phyloP scores from a whole-genome alignment of 148 eudicot genomes.

The Persicaria tinctoria region DNA sequence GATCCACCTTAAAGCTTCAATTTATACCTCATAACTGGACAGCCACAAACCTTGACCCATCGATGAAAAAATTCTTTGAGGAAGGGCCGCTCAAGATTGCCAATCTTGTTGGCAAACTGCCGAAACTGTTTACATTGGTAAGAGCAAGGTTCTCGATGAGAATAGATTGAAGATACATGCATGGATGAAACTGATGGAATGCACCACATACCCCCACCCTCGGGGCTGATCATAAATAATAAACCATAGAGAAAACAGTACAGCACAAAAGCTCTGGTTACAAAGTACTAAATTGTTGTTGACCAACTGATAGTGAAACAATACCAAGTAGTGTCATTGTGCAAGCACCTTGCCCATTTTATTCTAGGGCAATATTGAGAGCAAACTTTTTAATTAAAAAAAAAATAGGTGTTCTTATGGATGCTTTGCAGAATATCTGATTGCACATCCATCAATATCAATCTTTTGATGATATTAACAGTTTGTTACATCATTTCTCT shows the following conservation, averaged over 20 bases:
- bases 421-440: background rate
- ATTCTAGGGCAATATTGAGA: too few relatives aligned
- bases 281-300: too few relatives aligned
- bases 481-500: background rate
- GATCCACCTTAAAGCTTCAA: constrained; percentile 5
- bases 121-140: constrained; percentile 51
- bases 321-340: too few relatives aligned
- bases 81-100: constrained; percentile 97
- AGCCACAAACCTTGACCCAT: constrained; percentile 95
- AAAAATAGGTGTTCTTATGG: background rate
- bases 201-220: too few relatives aligned
- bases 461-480: background rate
- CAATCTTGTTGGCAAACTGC: constrained; percentile 86
- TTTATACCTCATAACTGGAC: constrained; percentile 77
- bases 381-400: too few relatives aligned
- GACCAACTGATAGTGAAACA: too few relatives aligned
- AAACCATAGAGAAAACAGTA: background rate
- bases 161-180: background rate
- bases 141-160: background rate
- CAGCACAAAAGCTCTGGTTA: too few relatives aligned
- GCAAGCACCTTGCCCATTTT: too few relatives aligned
- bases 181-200: too few relatives aligned
- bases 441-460: background rate
- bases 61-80: constrained; percentile 94
- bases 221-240: too few relatives aligned